Conservation (phyloP, 352 stramenopile species). For the Phytophthora podocarpi region DNA sequence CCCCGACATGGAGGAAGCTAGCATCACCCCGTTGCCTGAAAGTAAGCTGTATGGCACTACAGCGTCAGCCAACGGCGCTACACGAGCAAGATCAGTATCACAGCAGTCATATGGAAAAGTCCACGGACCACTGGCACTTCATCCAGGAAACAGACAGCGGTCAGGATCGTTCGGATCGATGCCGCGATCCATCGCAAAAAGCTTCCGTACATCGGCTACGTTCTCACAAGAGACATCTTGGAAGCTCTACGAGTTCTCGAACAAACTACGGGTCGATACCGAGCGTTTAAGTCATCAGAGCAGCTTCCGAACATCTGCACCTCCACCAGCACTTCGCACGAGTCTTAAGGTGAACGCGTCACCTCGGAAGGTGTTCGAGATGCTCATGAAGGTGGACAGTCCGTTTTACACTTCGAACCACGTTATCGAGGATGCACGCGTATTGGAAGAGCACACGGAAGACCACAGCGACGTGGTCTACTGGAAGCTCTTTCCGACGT, state of each 20-base stretch:
- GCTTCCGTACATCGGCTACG: constrained; percentile 73
- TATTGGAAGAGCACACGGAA: constrained; percentile 68
- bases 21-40: constrained; percentile 21
- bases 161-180: constrained; percentile 74
- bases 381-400: constrained; percentile 76
- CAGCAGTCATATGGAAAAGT: constrained; percentile 21
- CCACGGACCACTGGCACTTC: constrained; percentile 12
- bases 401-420: constrained; percentile 78
- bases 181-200: constrained; percentile 81
- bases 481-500: constrained; percentile 72
- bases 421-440: constrained; percentile 62
- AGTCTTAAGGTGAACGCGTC: constrained; percentile 75
- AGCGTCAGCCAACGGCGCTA: background rate
- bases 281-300: constrained; percentile 56
- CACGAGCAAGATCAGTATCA: constrained; percentile 19
- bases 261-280: constrained; percentile 71
- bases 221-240: constrained; percentile 82
- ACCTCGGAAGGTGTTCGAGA: constrained; percentile 73
- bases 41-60: constrained; percentile 4
- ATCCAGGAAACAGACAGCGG: constrained; percentile 32
- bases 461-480: constrained; percentile 86
- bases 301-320: constrained; percentile 32
- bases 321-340: constrained; percentile 67
- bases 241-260: constrained; percentile 79
- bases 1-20: constrained; percentile 43